phyloP scores from a whole-genome alignment of 495 filamentous ascomycete genomes.

The Entonaema liquescens region DNA sequence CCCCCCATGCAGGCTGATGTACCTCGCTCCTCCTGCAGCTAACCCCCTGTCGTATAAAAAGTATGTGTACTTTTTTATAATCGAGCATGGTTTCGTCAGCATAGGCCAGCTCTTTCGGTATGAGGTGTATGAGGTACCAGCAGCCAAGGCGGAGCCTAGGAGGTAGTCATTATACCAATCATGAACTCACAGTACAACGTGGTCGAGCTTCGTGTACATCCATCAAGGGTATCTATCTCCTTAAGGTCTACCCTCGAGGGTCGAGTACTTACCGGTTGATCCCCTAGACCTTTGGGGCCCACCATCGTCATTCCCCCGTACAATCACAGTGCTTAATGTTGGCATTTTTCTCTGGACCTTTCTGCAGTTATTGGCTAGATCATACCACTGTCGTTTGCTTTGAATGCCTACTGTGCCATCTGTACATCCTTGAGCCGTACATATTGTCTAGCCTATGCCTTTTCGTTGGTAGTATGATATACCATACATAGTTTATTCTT shows the following conservation, averaged over 20 bases:
- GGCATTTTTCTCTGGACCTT: constrained; percentile 36
- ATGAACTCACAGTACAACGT: constrained; percentile 40
- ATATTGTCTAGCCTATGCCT: constrained; percentile 40
- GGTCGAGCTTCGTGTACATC: constrained; percentile 40
- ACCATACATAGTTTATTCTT: constrained; percentile 35
- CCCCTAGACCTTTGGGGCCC: constrained; percentile 37
- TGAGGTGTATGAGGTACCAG: constrained; percentile 38
- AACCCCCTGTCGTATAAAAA: constrained; percentile 21
- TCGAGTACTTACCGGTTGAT: constrained; percentile 43
- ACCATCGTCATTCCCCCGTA: constrained; percentile 43
- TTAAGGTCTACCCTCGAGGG: constrained; percentile 38
- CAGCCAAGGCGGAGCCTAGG: constrained; percentile 40
- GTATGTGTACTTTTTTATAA: constrained; percentile 38
- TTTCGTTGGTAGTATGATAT: constrained; percentile 39
- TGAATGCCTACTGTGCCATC: constrained; percentile 42
- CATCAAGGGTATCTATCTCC: constrained; percentile 33
- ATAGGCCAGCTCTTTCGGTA: constrained; percentile 31
- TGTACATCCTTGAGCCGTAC: constrained; percentile 30
- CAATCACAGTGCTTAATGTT: constrained; percentile 43
- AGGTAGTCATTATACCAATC: constrained; percentile 32
- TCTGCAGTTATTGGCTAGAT: constrained; percentile 40
- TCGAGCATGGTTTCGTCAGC: constrained; percentile 40
- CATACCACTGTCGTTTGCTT: constrained; percentile 40
- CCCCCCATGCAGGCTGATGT: constrained; percentile 40
- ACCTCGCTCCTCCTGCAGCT: constrained; percentile 38